Evolutionary conservation across 345 rosid genomes (phyloP).

Genomic region (Salix purpurea): DNA sequence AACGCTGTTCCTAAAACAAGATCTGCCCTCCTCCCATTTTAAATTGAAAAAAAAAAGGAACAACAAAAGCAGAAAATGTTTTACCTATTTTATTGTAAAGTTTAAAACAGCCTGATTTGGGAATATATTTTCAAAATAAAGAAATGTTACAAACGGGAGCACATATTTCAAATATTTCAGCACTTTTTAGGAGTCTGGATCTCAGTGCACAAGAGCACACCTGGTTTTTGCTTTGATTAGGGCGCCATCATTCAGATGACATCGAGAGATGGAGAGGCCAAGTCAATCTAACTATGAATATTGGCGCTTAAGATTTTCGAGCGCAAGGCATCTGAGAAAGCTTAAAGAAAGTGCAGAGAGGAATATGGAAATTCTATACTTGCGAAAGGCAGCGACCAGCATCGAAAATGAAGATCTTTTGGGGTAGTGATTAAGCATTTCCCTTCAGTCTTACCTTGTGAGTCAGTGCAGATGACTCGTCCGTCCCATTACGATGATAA

Average conservation of each 20-base stretch:
- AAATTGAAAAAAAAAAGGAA: slow-evolving; percentile 6
- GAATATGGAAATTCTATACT: neutral
- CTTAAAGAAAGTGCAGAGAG: no score
- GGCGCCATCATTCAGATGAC: slow-evolving; percentile 13
- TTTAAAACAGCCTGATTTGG: slow-evolving; percentile 3
- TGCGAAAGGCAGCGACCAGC: neutral
- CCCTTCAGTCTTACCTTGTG: neutral
- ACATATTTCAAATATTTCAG: neutral
- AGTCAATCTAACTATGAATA: no score
- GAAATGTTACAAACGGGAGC: neutral
- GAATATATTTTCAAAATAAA: neutral
- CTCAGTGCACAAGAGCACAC: neutral
- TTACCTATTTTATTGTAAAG: neutral
- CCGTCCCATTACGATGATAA: no score
- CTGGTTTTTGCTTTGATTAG: neutral
- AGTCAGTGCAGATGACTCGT: neutral
- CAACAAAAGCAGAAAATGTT: neutral
- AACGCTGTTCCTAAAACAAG: neutral
- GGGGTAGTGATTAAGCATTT: neutral
- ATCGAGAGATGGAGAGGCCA: neutral
- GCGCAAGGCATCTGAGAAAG: neutral
- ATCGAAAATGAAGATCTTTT: neutral
- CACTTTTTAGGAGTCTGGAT: neutral
- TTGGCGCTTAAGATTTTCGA: neutral
- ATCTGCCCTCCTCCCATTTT: slow-evolving; percentile 18